Conservation (phyloP, 352 stramenopile species). For the Phytophthora boehmeriae region DNA sequence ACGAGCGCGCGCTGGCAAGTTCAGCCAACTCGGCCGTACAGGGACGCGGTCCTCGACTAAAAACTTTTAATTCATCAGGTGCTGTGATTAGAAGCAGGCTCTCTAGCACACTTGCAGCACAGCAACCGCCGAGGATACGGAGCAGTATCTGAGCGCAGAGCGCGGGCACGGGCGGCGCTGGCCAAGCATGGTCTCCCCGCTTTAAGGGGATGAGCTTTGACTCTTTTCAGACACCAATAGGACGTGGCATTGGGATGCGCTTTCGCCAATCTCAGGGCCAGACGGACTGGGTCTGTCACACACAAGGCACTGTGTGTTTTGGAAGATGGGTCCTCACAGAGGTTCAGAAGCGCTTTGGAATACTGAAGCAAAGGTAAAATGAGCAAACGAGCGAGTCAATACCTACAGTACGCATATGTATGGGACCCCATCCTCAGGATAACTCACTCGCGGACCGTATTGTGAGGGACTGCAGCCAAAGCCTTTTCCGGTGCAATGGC, state of each 20-base stretch:
- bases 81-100: not conserved
- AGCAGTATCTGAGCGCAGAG: no score
- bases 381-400: no score
- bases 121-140: no score
- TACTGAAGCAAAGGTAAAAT: not conserved
- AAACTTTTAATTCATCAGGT: not conserved
- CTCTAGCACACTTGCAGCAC: not conserved
- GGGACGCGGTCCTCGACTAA: not conserved
- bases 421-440: slow-evolving; percentile 1
- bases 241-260: no score
- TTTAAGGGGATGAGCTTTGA: no score
- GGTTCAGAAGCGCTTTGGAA: not conserved
- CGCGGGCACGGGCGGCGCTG: no score
- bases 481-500: slow-evolving; percentile 1
- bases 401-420: not conserved
- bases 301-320: no score
- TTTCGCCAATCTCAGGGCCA: no score
- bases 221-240: no score
- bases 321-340: no score
- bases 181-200: no score
- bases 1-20: not conserved
- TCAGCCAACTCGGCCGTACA: not conserved
- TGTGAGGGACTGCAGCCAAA: not conserved
- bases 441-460: not conserved
- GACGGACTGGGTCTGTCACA: no score